phyloP scores from a whole-genome alignment of 2,329 filamentous ascomycete species.

The Pyrenochaeta sp. region DNA sequence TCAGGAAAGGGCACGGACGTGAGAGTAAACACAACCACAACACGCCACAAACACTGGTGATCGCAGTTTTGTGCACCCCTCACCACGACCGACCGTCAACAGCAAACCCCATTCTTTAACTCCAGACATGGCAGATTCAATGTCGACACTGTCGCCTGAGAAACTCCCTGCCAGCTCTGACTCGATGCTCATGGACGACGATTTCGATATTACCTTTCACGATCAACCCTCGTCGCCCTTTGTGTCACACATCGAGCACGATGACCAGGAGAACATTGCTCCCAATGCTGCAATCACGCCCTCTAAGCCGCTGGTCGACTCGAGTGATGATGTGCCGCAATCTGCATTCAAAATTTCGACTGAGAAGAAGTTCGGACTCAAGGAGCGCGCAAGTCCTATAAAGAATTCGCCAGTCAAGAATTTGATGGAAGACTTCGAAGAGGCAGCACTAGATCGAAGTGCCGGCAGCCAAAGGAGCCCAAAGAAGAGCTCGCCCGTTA shows the following conservation, averaged over 20 bases:
- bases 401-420: slow-evolving; percentile 43
- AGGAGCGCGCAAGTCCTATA: slow-evolving; percentile 39
- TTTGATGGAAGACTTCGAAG: slow-evolving; percentile 36
- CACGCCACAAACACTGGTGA: background rate
- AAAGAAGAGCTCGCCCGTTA: slow-evolving; percentile 38
- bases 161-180: slow-evolving; percentile 37
- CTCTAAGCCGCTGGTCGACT: slow-evolving; percentile 28
- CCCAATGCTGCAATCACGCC: slow-evolving; percentile 33
- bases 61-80: slow-evolving; percentile 5
- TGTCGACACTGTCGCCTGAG: slow-evolving; percentile 40
- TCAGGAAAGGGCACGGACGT: slow-evolving; percentile 15
- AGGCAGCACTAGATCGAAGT: slow-evolving; percentile 14
- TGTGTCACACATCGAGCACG: slow-evolving; percentile 53
- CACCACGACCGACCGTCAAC: slow-evolving; percentile 20
- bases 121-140: slow-evolving; percentile 41
- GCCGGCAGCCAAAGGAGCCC: slow-evolving; percentile 24
- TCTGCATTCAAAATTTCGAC: slow-evolving; percentile 45
- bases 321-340: slow-evolving; percentile 39
- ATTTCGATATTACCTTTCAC: slow-evolving; percentile 50
- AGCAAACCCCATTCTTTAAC: slow-evolving; percentile 17
- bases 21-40: slow-evolving; percentile 24
- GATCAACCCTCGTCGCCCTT: slow-evolving; percentile 60
- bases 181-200: slow-evolving; percentile 33
- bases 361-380: slow-evolving; percentile 35
- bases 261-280: slow-evolving; percentile 50